These are phyloP conservation scores for Saccharomyces paradoxus DNA, from an alignment of 805 yeast genomes.

Conservation along the genomic window DNA sequence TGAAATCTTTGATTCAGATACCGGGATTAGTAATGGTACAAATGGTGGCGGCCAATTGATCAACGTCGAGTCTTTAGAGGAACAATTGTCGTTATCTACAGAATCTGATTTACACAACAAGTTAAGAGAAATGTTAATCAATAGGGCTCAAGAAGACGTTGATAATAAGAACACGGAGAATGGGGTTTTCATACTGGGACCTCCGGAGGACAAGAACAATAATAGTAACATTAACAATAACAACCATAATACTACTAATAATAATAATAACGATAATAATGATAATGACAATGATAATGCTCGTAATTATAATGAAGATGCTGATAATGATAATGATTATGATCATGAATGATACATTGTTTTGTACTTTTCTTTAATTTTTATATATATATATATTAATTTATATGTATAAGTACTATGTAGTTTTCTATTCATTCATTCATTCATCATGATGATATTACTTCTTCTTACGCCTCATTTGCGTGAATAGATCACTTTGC, in stretches of 20 bases:
- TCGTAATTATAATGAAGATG: background rate
- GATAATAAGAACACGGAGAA: conserved; percentile 23
- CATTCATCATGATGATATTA: background rate
- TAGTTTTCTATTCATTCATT: background rate
- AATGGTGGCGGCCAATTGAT: conserved; percentile 11
- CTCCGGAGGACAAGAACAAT: conserved; percentile 8
- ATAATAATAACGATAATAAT: background rate
- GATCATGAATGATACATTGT: background rate
- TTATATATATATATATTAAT: conserved; percentile 1
- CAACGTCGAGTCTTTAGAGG: conserved; percentile 16
- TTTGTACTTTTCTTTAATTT: background rate
- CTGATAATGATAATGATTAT: background rate
- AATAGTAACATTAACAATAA: background rate
- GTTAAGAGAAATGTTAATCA: conserved; percentile 22
- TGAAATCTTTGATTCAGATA: background rate
- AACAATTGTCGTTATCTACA: conserved; percentile 17
- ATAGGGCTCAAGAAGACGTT: conserved; percentile 20
- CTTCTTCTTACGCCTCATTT: conserved; percentile 4
- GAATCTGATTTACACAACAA: conserved; percentile 26
- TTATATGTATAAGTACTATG: background rate
- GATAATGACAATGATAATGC: background rate
- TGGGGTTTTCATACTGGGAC: conserved; percentile 29
- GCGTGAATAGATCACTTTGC: conserved; percentile 46
- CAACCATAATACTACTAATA: background rate
- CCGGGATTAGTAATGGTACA: conserved; percentile 1